Percentiles rank a stretch among this genome's conserved stretches.
phyloP scores from a whole-genome alignment of 2,329 filamentous ascomycete genomes.

The Phoma sp. region DNA sequence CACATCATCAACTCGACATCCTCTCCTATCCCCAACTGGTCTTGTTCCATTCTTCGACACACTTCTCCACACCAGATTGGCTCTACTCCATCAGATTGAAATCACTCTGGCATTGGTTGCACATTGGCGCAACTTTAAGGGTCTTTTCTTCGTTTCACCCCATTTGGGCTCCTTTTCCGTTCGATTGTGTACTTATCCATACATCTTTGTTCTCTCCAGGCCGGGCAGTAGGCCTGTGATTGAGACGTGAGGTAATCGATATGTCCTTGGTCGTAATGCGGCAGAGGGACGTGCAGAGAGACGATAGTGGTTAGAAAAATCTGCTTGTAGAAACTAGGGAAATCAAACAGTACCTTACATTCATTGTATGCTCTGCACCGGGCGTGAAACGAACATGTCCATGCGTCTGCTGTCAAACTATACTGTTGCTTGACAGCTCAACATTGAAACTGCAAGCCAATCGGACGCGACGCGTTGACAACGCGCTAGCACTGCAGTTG shows the following conservation, averaged over 20 bases:
- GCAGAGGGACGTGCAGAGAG: conserved; percentile 30
- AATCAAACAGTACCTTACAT: conserved; percentile 32
- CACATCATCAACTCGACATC: conserved; percentile 29
- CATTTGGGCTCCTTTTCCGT: conserved; percentile 19
- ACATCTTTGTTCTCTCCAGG: conserved; percentile 37
- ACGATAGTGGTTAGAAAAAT: conserved; percentile 31
- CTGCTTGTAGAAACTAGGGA: conserved; percentile 33
- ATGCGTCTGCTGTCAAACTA: neutral
- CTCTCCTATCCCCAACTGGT: conserved; percentile 29
- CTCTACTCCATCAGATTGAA: conserved; percentile 12
- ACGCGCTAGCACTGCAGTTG: conserved; percentile 9
- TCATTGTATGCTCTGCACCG: neutral
- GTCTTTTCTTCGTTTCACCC: conserved; percentile 12
- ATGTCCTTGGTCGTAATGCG: conserved; percentile 38
- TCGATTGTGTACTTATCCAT: conserved; percentile 24
- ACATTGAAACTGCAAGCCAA: conserved; percentile 10
- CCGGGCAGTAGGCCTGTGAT: conserved; percentile 29
- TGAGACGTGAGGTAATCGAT: conserved; percentile 29
- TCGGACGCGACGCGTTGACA: conserved; percentile 10
- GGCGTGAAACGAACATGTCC: no score
- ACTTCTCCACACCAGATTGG: conserved; percentile 29
- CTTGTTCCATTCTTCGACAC: conserved; percentile 26
- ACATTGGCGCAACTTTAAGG: conserved; percentile 11
- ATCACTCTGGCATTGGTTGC: conserved; percentile 9
- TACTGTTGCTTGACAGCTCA: conserved; percentile 9